phyloP scores from a whole-genome alignment of 1,139 yeast genomes.

The Pichia sorboxylosa region DNA sequence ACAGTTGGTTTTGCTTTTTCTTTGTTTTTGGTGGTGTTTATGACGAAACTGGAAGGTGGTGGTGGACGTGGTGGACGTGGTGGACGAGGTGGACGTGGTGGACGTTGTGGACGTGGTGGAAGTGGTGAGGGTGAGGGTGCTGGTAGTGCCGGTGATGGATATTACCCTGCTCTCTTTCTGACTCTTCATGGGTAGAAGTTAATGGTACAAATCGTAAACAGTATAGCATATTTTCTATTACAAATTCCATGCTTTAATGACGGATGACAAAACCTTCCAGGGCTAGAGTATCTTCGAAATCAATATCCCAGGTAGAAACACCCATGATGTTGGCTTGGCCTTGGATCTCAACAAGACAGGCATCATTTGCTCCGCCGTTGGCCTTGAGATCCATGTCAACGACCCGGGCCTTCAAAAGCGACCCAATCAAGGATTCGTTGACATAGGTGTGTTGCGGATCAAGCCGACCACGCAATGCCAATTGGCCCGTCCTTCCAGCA shows the following conservation, averaged over 20 bases:
- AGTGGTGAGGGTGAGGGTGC: no score
- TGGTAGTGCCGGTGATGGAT: no score
- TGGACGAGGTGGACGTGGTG: no score
- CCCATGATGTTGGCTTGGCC: constrained; percentile 18
- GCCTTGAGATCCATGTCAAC: constrained; percentile 13
- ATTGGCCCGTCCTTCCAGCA: constrained; percentile 19
- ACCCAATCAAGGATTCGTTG: constrained; percentile 20
- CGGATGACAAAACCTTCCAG: constrained; percentile 13
- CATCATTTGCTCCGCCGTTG: constrained; percentile 13
- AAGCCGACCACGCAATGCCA: constrained; percentile 13
- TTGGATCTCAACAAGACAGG: constrained; percentile 17
- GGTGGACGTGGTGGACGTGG: no score
- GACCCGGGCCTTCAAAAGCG: constrained; percentile 14
- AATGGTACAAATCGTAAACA: no score
- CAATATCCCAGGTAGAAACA: constrained; percentile 17
- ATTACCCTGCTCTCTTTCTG: no score
- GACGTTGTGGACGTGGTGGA: no score
- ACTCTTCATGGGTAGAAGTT: no score
- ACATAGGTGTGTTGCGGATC: constrained; percentile 6
- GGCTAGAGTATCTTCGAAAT: constrained; percentile 15
- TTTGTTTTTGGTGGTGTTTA: no score
- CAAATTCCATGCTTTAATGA: constrained; percentile 1
- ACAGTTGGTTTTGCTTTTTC: no score
- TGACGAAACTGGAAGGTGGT: no score
- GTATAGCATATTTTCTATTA: no score